These are phyloP conservation scores for Cytospora piceae DNA, from an alignment of 2,329 filamentous ascomycete species.

Conservation along the genomic window DNA sequence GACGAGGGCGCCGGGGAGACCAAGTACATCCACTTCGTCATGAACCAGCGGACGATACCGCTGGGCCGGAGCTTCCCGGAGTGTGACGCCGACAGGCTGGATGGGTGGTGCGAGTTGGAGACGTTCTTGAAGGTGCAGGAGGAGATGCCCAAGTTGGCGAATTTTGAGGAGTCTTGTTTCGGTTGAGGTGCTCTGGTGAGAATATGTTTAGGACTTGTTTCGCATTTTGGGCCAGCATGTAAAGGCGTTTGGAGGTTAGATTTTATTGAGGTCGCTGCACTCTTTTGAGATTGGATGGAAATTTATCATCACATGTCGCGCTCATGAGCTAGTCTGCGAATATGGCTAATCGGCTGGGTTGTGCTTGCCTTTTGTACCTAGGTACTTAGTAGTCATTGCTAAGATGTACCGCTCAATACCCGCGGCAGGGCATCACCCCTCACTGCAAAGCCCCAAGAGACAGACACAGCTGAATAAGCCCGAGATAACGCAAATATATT, in stretches of 20 bases:
- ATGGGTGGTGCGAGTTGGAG: conserved; percentile 77
- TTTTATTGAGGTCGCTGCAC: neutral
- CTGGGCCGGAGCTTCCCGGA: conserved; percentile 67
- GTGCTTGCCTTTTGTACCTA: neutral
- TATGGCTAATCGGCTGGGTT: neutral
- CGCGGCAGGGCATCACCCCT: neutral
- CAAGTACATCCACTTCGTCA: conserved; percentile 72
- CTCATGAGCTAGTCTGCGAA: neutral
- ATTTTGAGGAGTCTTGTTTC: conserved; percentile 69
- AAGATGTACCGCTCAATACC: neutral
- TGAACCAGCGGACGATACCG: conserved; percentile 75
- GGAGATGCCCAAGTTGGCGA: conserved; percentile 58
- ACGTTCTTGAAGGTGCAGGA: conserved; percentile 68
- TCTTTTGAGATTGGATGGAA: neutral
- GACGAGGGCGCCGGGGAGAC: conserved; percentile 50
- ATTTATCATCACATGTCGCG: neutral
- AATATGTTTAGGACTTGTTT: neutral
- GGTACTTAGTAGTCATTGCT: neutral
- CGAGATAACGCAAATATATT: neutral
- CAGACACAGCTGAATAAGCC: conserved; percentile 5
- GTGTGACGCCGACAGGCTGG: conserved; percentile 64
- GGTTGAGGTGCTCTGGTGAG: conserved; percentile 40
- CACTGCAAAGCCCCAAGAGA: neutral
- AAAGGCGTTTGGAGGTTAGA: conserved; percentile 12
- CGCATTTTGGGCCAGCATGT: conserved; percentile 7